Conservation (phyloP, 106 monocot species). For the Allium cepa region DNA sequence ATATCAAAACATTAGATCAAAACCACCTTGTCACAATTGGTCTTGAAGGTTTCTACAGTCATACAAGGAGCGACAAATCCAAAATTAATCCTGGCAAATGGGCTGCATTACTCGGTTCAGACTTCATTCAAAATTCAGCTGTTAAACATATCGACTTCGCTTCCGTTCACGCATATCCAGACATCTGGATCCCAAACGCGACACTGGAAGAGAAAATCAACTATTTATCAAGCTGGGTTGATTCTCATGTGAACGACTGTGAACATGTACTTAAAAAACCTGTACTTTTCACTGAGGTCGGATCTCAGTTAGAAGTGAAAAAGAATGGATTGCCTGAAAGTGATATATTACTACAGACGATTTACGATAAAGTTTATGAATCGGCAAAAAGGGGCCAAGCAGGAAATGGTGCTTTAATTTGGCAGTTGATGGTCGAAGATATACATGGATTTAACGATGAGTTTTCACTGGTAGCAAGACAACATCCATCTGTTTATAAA, state of each 20-base stretch:
- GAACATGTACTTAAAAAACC: constrained; percentile 73
- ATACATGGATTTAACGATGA: constrained; percentile 39
- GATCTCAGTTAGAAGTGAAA: constrained; percentile 21
- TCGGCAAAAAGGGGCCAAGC: constrained; percentile 62
- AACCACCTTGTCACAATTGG: constrained; percentile 86
- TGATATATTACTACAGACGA: constrained; percentile 55
- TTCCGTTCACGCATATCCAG: constrained; percentile 93
- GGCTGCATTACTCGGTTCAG: constrained; percentile 76
- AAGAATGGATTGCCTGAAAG: constrained; percentile 43
- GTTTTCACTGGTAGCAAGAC: constrained; percentile 55
- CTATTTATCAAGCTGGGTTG: constrained; percentile 76
- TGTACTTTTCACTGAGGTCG: constrained; percentile 77
- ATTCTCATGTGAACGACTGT: constrained; percentile 75
- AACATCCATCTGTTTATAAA: constrained; percentile 45
- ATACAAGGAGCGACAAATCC: constrained; percentile 33
- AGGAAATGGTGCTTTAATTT: constrained; percentile 78
- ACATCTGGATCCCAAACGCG: constrained; percentile 86
- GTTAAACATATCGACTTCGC: constrained; percentile 69
- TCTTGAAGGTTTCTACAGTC: constrained; percentile 85
- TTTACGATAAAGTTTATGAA: constrained; percentile 76
- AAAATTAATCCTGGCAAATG: constrained; percentile 73
- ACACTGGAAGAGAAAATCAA: constrained; percentile 40
- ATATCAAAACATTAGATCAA: constrained; percentile 61
- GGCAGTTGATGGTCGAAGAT: constrained; percentile 77
- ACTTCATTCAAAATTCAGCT: constrained; percentile 82